These are phyloP conservation scores for Suillus spraguei DNA, from an alignment of 768 basidiomycete genomes.

Conservation along the genomic window DNA sequence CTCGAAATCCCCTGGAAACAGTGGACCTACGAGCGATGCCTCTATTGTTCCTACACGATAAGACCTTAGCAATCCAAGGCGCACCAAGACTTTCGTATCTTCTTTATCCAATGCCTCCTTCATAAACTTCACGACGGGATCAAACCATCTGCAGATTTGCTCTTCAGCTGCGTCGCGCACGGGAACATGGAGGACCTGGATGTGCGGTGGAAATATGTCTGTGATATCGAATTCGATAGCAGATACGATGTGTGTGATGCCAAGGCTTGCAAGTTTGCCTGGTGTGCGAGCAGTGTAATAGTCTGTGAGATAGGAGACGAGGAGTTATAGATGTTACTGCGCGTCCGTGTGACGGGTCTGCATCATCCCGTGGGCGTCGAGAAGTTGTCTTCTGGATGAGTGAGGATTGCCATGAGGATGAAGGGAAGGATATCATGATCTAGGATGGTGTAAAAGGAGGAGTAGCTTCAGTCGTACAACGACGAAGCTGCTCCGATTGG, in stretches of 20 bases:
- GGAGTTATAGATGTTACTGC: conserved; percentile 39
- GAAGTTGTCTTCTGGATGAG: conserved; percentile 23
- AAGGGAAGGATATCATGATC: conserved; percentile 36
- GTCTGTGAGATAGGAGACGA: conserved; percentile 66
- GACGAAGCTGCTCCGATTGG: conserved; percentile 12
- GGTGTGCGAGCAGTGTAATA: conserved; percentile 54
- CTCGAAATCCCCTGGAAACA: conserved; percentile 77
- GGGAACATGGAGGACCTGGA: conserved; percentile 55
- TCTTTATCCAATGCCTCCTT: conserved; percentile 45
- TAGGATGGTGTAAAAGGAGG: background rate
- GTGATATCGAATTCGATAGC: conserved; percentile 50
- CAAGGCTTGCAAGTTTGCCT: conserved; percentile 51
- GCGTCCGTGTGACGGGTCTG: conserved; percentile 21
- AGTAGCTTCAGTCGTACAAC: background rate
- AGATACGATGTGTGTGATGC: conserved; percentile 76
- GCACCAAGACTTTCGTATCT: conserved; percentile 50
- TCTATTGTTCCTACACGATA: conserved; percentile 3
- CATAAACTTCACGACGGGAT: conserved; percentile 55
- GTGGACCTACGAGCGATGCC: conserved; percentile 55
- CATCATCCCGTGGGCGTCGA: conserved; percentile 15
- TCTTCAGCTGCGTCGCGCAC: conserved; percentile 43
- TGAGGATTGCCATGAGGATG: conserved; percentile 31
- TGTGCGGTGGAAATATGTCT: conserved; percentile 26
- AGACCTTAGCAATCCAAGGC: conserved; percentile 21
- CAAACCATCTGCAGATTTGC: conserved; percentile 49